phyloP scores from a whole-genome alignment of 2,329 filamentous ascomycete genomes.

The Paracoccidioides lutzii region DNA sequence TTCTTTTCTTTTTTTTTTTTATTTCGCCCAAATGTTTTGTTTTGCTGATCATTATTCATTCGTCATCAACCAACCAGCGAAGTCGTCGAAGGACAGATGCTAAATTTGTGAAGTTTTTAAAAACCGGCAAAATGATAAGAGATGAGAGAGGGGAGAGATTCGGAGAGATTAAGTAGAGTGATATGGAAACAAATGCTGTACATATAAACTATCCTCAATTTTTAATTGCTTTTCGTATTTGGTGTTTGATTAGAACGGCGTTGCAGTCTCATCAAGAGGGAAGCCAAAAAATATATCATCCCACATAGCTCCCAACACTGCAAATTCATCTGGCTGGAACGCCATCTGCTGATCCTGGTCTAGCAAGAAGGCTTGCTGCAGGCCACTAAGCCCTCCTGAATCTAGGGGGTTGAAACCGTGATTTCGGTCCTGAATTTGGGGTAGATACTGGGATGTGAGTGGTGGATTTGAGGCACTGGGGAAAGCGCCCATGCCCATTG shows the following conservation, averaged over 20 bases:
- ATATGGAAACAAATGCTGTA: not conserved
- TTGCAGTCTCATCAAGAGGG: not conserved
- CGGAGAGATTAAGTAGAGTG: not conserved
- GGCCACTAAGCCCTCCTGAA: not conserved
- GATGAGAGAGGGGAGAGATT: not conserved
- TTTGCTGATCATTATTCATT: not conserved
- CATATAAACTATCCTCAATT: not conserved
- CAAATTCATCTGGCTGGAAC: not conserved
- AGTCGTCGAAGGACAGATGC: not conserved
- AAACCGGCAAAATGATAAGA: not conserved
- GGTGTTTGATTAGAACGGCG: not conserved
- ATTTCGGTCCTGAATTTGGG: not conserved
- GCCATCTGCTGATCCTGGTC: not conserved
- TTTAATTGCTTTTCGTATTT: not conserved
- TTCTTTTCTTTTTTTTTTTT: not conserved
- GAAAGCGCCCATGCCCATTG: not conserved
- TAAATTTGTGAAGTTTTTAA: not conserved
- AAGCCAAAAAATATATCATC: conserved; percentile 10
- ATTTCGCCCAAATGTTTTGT: not conserved
- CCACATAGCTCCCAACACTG: conserved; percentile 8
- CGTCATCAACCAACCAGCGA: no score
- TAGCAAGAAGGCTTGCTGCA: not conserved
- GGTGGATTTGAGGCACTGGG: not conserved
- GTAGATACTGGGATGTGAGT: not conserved
- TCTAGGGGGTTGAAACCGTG: not conserved